Evolutionary conservation across 2,329 filamentous ascomycete genomes (phyloP).

Genomic region (Neopestalotiopsis sp.): DNA sequence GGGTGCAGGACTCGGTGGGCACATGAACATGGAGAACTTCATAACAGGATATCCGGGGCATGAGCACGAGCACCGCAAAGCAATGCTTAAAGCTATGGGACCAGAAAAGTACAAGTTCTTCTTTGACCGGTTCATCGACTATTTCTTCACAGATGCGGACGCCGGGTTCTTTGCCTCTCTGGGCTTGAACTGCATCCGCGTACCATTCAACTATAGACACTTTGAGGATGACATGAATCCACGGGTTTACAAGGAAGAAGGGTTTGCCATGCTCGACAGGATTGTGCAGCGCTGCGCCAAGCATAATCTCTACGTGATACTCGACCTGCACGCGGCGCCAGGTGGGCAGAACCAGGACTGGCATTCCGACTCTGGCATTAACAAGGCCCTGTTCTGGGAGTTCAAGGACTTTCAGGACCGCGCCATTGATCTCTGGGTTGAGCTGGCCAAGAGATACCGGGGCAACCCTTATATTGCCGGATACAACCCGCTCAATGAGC

Average conservation of each 20-base stretch:
- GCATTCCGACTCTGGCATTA: constrained; percentile 43
- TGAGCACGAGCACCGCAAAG: constrained; percentile 56
- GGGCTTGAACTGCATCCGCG: constrained; percentile 62
- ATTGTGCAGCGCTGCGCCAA: constrained; percentile 48
- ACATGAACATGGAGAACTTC: constrained; percentile 58
- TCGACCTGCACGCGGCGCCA: constrained; percentile 48
- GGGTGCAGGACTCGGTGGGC: constrained; percentile 44
- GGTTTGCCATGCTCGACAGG: constrained; percentile 53
- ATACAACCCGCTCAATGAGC: constrained; percentile 41
- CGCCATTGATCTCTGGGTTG: constrained; percentile 44
- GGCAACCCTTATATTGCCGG: constrained; percentile 47
- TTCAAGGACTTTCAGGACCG: constrained; percentile 49
- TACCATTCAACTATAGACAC: constrained; percentile 64
- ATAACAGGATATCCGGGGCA: constrained; percentile 64
- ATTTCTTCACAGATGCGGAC: constrained; percentile 62
- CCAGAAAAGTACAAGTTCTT: constrained; percentile 61
- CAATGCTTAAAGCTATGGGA: constrained; percentile 57
- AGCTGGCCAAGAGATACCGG: constrained; percentile 43
- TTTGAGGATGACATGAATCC: constrained; percentile 57
- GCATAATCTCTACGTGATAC: constrained; percentile 45
- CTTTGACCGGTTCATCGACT: constrained; percentile 58
- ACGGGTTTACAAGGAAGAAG: constrained; percentile 47
- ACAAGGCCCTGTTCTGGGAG: constrained; percentile 47
- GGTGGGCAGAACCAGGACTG: constrained; percentile 51
- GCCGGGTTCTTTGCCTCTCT: constrained; percentile 60